Base-by-base conservation (phyloP, 1,139 yeast species). In the Zygosaccharomyces sapae region DNA sequence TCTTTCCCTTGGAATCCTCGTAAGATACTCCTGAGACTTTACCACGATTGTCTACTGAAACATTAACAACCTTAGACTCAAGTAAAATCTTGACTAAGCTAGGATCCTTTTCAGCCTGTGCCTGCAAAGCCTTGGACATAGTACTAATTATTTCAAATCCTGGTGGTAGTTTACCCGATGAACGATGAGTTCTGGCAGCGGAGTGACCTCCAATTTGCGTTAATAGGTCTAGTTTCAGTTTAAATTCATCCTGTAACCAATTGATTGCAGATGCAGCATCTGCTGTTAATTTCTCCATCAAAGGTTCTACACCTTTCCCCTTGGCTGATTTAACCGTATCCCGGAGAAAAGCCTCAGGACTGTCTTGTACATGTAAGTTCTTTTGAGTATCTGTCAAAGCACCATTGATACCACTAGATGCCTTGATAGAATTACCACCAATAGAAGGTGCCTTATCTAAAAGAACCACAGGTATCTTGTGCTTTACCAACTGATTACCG, bases 331-430 rank as follows among this genome's bases (percentile, higher is more conserved):
- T 75, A 45, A 79, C 63, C 0, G 92, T 80, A 59, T 85, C 90
- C 10, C 76, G 68, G 51, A 78, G 77, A 61, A 86, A 86, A 47
- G 71, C 70, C 30, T 77, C 78, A 1, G 76, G 77, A 2, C 81
- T 70, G 59, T 86, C 95, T 22, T 55, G 45, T 37, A 82, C 75
- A 3, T 71, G 62, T 35, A 74, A 66, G 20, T 69, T 58, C 19
- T 72, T 68, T 61, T 86, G 92, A 1, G 88, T 77, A 16, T 76
- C 62, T 0, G 94, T 82, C 31, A 75, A 70, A 0, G 87, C 81
- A 16, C 92, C 95, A 64, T 84, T 86, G 56, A 86, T 86, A 19
- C 95, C 95, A 18, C 87, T 80, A 0, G 90, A 83, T 1, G 95
- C 95, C 63, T 84, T 83, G 22, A 86, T 81, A 33, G 90, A 82